A percentile compares a stretch with the other conserved stretches of the same genome.
These are phyloP conservation scores for Pisolithus tinctorius DNA, from an alignment of 768 basidiomycete genomes.

Conservation along the genomic window DNA sequence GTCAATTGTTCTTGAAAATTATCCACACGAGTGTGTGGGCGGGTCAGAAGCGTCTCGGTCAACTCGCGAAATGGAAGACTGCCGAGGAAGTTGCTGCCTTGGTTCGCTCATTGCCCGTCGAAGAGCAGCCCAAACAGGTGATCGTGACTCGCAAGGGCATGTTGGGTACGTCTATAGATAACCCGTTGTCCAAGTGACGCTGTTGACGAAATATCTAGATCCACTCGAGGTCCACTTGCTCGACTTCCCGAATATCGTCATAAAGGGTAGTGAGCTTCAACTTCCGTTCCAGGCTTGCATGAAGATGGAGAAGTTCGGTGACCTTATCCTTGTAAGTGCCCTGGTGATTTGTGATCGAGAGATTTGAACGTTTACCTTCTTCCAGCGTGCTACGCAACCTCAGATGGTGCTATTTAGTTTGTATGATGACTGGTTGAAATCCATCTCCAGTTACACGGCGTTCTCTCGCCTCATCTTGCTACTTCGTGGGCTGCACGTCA, in stretches of 20 bases:
- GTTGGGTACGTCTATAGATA: conserved; percentile 56
- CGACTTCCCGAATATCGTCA: conserved; percentile 99
- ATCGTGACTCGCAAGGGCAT: conserved; percentile 99
- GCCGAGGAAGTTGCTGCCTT: conserved; percentile 99
- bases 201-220: conserved; percentile 36
- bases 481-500: conserved; percentile 94
- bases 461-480: conserved; percentile 98
- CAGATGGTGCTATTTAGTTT: conserved; percentile 99
- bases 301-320: conserved; percentile 99
- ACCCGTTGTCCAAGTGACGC: not conserved
- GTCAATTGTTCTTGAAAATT: conserved; percentile 96
- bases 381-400: conserved; percentile 88
- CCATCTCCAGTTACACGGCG: conserved; percentile 97
- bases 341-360: not conserved
- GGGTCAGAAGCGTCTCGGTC: conserved; percentile 98
- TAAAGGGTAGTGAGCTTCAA: conserved; percentile 97
- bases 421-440: conserved; percentile 99
- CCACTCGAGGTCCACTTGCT: conserved; percentile 97
- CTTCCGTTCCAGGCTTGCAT: conserved; percentile 99
- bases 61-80: conserved; percentile 99
- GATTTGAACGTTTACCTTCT: conserved; percentile 1
- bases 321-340: conserved; percentile 71
- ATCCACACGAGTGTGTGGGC: conserved; percentile 99
- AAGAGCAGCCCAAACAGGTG: conserved; percentile 99
- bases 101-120: conserved; percentile 96